phyloP scores from a whole-genome alignment of 2,329 filamentous ascomycete species.

The Diaporthe ilicicola region DNA sequence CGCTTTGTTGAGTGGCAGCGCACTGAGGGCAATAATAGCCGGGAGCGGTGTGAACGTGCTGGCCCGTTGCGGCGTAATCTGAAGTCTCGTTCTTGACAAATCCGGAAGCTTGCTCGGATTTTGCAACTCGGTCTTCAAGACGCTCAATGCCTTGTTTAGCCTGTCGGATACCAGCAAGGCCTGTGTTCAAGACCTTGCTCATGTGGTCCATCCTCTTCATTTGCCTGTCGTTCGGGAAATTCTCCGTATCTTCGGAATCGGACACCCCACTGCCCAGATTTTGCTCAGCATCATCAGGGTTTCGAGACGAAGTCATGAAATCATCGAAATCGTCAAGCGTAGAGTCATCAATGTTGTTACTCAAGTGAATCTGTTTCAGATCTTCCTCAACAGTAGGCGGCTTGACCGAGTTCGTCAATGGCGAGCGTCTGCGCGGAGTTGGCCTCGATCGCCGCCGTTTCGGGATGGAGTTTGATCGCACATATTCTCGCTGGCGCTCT shows the following conservation, averaged over 20 bases:
- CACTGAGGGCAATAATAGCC: constrained; percentile 21
- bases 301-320: constrained; percentile 48
- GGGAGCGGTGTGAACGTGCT: constrained; percentile 2
- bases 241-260: constrained; percentile 28
- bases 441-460: constrained; percentile 48
- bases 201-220: constrained; percentile 58
- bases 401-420: constrained; percentile 62
- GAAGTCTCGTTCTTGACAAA: not conserved
- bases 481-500: constrained; percentile 33
- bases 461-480: constrained; percentile 39
- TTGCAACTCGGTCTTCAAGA: constrained; percentile 60
- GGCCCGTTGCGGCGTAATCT: not conserved
- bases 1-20: not conserved
- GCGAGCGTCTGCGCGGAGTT: constrained; percentile 52
- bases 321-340: constrained; percentile 67
- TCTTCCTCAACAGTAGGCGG: constrained; percentile 65
- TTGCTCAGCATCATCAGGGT: constrained; percentile 40
- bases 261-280: constrained; percentile 36
- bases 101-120: constrained; percentile 40
- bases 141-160: constrained; percentile 67
- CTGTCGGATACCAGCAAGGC: constrained; percentile 60
- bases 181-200: constrained; percentile 60
- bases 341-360: constrained; percentile 65
- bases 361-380: constrained; percentile 59
- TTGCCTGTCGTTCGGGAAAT: constrained; percentile 48